A percentile compares a stretch with the other conserved stretches of the same genome.
phyloP scores from a whole-genome alignment of 1,284 basidiomycete species.

The Trichosporon sp. region DNA sequence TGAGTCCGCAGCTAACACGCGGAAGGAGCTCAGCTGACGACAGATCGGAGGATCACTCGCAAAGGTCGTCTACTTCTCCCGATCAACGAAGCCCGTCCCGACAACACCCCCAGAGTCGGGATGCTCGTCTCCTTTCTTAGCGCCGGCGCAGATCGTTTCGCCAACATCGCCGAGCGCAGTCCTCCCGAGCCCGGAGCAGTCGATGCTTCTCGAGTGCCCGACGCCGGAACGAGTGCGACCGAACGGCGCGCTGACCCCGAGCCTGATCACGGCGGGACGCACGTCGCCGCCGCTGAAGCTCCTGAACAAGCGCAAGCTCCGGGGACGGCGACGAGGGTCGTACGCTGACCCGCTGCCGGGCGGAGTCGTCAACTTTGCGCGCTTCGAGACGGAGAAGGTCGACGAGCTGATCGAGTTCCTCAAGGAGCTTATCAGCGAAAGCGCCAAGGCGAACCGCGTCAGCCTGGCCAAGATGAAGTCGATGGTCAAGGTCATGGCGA shows the following conservation, averaged over 20 bases:
- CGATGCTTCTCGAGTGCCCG: slow-evolving; percentile 32
- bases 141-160: slow-evolving; percentile 47
- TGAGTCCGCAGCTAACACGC: slow-evolving; percentile 59
- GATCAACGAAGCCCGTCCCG: slow-evolving; percentile 64
- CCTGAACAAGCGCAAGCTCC: slow-evolving; percentile 16
- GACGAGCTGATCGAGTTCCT: slow-evolving; percentile 85
- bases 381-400: slow-evolving; percentile 92
- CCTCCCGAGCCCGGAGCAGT: slow-evolving; percentile 40
- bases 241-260: slow-evolving; percentile 80
- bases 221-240: slow-evolving; percentile 56
- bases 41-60: slow-evolving; percentile 96
- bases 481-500: slow-evolving; percentile 96
- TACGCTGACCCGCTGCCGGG: slow-evolving; percentile 82
- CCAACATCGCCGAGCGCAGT: slow-evolving; percentile 29
- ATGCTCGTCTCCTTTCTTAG: slow-evolving; percentile 49
- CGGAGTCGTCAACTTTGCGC: slow-evolving; percentile 95
- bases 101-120: slow-evolving; percentile 50
- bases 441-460: slow-evolving; percentile 85
- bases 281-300: slow-evolving; percentile 36
- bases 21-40: background rate
- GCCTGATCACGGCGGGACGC: slow-evolving; percentile 50
- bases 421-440: slow-evolving; percentile 80
- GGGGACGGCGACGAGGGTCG: slow-evolving; percentile 62
- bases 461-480: slow-evolving; percentile 86
- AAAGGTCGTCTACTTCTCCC: slow-evolving; percentile 98